These are phyloP conservation scores for Galerina sulciceps DNA, from an alignment of 768 basidiomycete genomes.

Conservation along the genomic window DNA sequence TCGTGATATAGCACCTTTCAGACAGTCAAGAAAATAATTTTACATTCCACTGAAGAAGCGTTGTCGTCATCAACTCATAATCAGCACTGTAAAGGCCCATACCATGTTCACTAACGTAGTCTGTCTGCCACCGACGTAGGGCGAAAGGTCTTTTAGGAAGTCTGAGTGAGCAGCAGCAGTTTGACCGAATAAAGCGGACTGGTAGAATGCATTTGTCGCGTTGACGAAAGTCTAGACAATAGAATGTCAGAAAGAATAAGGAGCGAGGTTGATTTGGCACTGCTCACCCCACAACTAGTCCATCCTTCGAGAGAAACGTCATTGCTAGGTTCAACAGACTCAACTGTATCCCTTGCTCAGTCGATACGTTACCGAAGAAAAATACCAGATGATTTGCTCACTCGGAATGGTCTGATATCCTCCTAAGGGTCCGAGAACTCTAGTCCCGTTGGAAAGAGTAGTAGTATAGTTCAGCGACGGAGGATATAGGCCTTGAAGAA, in stretches of 20 bases:
- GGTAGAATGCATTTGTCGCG: slow-evolving; percentile 56
- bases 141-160: slow-evolving; percentile 54
- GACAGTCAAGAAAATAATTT: slow-evolving; percentile 6
- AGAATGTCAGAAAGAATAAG: not conserved
- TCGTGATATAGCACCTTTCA: not conserved
- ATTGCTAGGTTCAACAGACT: slow-evolving; percentile 64
- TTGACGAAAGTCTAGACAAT: slow-evolving; percentile 48
- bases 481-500: slow-evolving; percentile 75
- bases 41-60: slow-evolving; percentile 39
- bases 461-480: slow-evolving; percentile 45
- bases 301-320: slow-evolving; percentile 72
- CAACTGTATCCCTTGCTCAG: slow-evolving; percentile 39
- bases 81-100: not conserved
- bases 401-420: slow-evolving; percentile 69
- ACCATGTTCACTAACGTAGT: slow-evolving; percentile 66
- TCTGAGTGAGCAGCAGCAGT: slow-evolving; percentile 45
- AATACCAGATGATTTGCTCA: slow-evolving; percentile 22
- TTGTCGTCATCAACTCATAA: not conserved
- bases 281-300: slow-evolving; percentile 31
- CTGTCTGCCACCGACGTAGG: slow-evolving; percentile 56
- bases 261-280: not conserved
- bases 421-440: slow-evolving; percentile 56
- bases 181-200: slow-evolving; percentile 51
- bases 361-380: slow-evolving; percentile 30
- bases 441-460: slow-evolving; percentile 70